Evolutionary conservation across 2,329 filamentous ascomycete genomes (phyloP), one percentile per base, ranked within the genome.

Genomic region (Diaporthe destruens): DNA sequence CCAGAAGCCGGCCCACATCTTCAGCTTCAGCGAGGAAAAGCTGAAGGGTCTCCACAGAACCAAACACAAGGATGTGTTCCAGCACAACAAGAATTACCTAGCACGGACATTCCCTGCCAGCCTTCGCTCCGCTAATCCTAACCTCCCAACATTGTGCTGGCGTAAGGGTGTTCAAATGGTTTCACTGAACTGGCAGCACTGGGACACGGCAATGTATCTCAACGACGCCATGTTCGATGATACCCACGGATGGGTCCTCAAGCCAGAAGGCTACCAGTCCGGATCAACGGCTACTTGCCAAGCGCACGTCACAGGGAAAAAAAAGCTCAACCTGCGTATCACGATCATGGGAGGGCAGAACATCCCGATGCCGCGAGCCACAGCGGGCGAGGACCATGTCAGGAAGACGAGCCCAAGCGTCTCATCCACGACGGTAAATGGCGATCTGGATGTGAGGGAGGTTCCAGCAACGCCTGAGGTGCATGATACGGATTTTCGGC

Each of bases 141-240:
- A 74, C 36, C 56, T 98, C 78, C 96, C 96, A 0, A 91, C 95
- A 75, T 90, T 91, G 59, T 97, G 94, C 80, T 99, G 96, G 96
- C 91, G 95, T 63, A 91, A 94, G 68, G 96, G 96, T 32, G 96
- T 98, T 20, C 96, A 99, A 81, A 98, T 99, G 96, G 95, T 94
- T 7, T 96, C 96, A n/a, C 88, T 98, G 81, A 99, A 99, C 81
- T 98, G 96, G 96, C 96, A 99, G 82, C 96, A 92, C 4, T 93
- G 95, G 77, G 96, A 98, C 80, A 90, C 96, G 69, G 94, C 94
- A 55, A 97, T 98, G 90, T 96, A 98, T 86, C 89, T 99, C 79
- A 98, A 98, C 80, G 93, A 97, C 77, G 96, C 93, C 80, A 98
- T 99, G 96, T 99, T 98, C 80, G 94, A 94, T 39, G 93, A 91